phyloP scores from a whole-genome alignment of 2,329 filamentous ascomycete species.

The Fusarium sp. region DNA sequence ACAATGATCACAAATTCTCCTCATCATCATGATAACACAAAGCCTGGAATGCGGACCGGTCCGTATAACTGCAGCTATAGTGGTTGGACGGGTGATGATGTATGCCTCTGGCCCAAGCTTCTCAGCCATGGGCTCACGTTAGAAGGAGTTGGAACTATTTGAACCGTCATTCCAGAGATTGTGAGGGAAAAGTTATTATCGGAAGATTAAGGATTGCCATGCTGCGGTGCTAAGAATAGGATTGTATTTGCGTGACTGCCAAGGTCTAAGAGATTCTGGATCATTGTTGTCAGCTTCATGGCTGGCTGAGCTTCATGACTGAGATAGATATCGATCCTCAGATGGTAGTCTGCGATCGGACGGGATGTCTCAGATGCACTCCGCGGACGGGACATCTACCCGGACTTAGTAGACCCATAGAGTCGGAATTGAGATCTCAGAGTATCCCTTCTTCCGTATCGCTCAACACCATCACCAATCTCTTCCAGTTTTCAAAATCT shows the following conservation, averaged over 20 bases:
- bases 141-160: neutral
- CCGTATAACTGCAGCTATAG: conserved; percentile 1
- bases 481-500: neutral
- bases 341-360: neutral
- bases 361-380: neutral
- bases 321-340: neutral
- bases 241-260: neutral
- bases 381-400: neutral
- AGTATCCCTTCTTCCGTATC: no score
- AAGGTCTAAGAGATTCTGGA: neutral
- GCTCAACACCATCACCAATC: neutral
- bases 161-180: conserved; percentile 7
- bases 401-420: neutral
- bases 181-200: neutral
- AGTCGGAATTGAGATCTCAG: neutral
- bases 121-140: neutral
- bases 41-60: conserved; percentile 6
- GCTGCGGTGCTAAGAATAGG: conserved; percentile 12
- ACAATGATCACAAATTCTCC: neutral
- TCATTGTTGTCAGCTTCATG: neutral
- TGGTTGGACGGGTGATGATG: conserved; percentile 14
- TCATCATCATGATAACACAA: neutral
- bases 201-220: neutral
- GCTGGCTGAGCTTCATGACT: neutral
- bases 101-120: neutral